Conservation (phyloP, 164 flowering plant species). For the Malania oleifera region DNA sequence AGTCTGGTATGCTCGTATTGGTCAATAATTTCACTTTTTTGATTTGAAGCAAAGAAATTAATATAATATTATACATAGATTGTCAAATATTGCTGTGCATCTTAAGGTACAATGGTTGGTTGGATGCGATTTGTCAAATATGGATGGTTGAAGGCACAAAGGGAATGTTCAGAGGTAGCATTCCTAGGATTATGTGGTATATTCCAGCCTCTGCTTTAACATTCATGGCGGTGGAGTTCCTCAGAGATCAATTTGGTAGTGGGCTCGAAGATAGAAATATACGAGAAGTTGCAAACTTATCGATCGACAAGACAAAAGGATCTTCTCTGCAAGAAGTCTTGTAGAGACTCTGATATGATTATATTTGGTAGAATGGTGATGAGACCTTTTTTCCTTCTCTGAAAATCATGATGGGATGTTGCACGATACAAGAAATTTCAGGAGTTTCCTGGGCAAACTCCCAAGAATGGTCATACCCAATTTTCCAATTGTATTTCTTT, state of each 20-base stretch:
- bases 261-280: conserved; percentile 12
- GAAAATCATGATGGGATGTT: no score
- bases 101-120: conserved; percentile 83
- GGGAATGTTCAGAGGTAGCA: conserved; percentile 83
- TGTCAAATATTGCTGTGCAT: neutral
- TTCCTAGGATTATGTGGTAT: conserved; percentile 89
- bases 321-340: conserved; percentile 39
- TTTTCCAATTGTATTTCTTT: no score
- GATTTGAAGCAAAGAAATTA: neutral
- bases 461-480: no score
- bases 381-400: no score
- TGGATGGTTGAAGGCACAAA: conserved; percentile 67
- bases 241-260: conserved; percentile 67
- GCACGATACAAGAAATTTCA: no score
- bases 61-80: no score
- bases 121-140: conserved; percentile 50
- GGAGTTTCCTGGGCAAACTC: no score
- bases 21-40: neutral
- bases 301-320: conserved; percentile 45
- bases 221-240: conserved; percentile 92
- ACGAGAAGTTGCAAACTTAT: conserved; percentile 40
- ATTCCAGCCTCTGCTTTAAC: conserved; percentile 92
- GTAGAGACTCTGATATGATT: no score
- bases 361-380: no score
- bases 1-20: no score